phyloP scores from a whole-genome alignment of 2,329 filamentous ascomycete genomes.

The Cladophialophora immunda region DNA sequence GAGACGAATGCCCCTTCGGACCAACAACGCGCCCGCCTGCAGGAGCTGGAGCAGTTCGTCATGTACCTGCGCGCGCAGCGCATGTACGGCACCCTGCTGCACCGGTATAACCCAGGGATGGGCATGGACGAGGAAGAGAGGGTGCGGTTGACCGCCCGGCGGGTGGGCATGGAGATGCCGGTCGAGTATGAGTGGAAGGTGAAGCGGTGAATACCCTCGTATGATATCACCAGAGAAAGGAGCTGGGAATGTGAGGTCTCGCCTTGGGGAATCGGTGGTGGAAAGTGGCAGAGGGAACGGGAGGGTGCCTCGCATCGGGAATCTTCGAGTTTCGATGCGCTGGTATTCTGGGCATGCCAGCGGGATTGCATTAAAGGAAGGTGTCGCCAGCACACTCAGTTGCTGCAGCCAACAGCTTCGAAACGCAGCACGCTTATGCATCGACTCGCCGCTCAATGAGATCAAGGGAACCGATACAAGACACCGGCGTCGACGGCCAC shows the following conservation, averaged over 20 bases:
- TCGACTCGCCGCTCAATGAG: background rate
- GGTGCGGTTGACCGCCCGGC: conserved; percentile 80
- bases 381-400: too few species aligned
- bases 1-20: background rate
- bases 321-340: too few species aligned
- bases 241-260: too few species aligned
- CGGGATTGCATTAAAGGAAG: too few species aligned
- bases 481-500: background rate
- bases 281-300: too few species aligned
- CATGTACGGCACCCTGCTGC: conserved; percentile 79
- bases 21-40: conserved; percentile 42
- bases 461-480: background rate
- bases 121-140: conserved; percentile 85
- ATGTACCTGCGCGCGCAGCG: conserved; percentile 87
- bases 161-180: conserved; percentile 91
- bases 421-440: background rate
- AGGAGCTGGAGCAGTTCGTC: conserved; percentile 78
- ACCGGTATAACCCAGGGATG: conserved; percentile 94
- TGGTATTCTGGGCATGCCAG: too few species aligned
- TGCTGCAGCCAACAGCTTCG: background rate
- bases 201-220: conserved; percentile 11
- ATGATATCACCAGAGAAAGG: background rate
- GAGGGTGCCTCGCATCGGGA: too few species aligned
- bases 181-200: conserved; percentile 58
- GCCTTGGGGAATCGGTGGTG: background rate